Conservation (phyloP, 2,329 filamentous ascomycete genomes). For the Trichophaea hybrida region DNA sequence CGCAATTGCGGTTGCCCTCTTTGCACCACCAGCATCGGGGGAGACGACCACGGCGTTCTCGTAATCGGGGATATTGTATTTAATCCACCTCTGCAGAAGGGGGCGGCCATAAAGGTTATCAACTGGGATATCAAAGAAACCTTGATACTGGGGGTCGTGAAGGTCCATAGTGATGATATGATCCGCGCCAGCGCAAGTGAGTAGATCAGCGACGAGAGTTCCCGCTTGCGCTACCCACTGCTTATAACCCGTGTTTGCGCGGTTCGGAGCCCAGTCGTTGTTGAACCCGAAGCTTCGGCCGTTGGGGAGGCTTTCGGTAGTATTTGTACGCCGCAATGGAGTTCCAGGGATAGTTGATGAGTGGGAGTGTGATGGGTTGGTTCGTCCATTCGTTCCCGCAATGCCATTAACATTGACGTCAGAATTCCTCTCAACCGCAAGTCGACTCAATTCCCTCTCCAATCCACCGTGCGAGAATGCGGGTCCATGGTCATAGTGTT, state of each 20-base stretch:
- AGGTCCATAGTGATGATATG: conserved; percentile 97
- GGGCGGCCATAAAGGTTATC: conserved; percentile 89
- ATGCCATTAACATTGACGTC: conserved; percentile 4
- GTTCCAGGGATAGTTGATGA: conserved; percentile 1
- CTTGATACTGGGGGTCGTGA: conserved; percentile 91
- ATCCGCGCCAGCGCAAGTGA: conserved; percentile 90
- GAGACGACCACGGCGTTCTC: conserved; percentile 84
- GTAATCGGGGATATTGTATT: conserved; percentile 70
- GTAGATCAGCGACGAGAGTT: conserved; percentile 80
- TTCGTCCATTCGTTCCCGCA: conserved; percentile 8
- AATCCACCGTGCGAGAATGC: conserved; percentile 24
- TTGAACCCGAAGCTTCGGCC: background rate
- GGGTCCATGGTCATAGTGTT: conserved; percentile 9
- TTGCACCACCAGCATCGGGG: conserved; percentile 90
- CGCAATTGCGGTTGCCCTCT: conserved; percentile 87
- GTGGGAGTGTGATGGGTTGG: conserved; percentile 1
- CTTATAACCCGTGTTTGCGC: conserved; percentile 71
- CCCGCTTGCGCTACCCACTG: conserved; percentile 98
- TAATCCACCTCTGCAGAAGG: conserved; percentile 54
- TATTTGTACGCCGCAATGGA: conserved; percentile 17
- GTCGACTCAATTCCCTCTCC: conserved; percentile 24
- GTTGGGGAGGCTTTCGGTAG: conserved; percentile 12
- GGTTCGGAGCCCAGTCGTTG: conserved; percentile 13
- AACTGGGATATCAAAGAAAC: conserved; percentile 96
- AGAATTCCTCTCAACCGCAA: conserved; percentile 21